These are phyloP conservation scores for Fusarium anguioides DNA, from an alignment of 2,329 filamentous ascomycete species.

Conservation along the genomic window DNA sequence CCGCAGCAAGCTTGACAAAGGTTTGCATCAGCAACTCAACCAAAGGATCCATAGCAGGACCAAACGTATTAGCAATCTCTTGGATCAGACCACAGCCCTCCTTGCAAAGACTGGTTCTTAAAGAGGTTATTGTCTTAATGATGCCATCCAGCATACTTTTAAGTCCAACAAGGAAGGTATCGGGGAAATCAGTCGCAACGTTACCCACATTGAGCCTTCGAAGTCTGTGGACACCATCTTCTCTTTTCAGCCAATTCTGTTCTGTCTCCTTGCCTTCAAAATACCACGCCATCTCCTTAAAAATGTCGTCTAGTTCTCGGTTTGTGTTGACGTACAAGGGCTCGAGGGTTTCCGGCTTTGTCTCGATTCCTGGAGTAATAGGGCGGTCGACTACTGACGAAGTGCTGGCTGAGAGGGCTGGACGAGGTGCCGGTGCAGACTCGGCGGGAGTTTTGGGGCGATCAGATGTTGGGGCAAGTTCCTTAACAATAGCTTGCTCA, in stretches of 20 bases:
- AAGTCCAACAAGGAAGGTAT: conserved; percentile 75
- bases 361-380: conserved; percentile 71
- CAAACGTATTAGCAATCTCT: conserved; percentile 81
- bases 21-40: conserved; percentile 90
- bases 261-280: conserved; percentile 93
- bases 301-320: conserved; percentile 87
- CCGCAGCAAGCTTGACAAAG: conserved; percentile 87
- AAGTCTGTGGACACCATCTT: conserved; percentile 81
- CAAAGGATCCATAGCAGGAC: conserved; percentile 85
- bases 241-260: conserved; percentile 88
- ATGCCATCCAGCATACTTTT: conserved; percentile 86
- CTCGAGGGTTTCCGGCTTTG: conserved; percentile 76
- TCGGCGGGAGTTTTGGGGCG: conserved; percentile 55
- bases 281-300: conserved; percentile 80
- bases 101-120: conserved; percentile 90
- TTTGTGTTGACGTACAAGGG: conserved; percentile 86
- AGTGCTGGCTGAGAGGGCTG: conserved; percentile 62
- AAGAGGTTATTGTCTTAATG: conserved; percentile 82
- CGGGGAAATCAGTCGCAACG: conserved; percentile 78
- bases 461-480: conserved; percentile 68
- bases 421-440: conserved; percentile 53
- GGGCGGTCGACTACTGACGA: conserved; percentile 65
- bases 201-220: conserved; percentile 86
- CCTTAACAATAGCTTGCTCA: conserved; percentile 81
- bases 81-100: conserved; percentile 87